Evolutionary conservation across 2,329 filamentous ascomycete genomes (phyloP).

Genomic region (Leptographium wingfieldii): DNA sequence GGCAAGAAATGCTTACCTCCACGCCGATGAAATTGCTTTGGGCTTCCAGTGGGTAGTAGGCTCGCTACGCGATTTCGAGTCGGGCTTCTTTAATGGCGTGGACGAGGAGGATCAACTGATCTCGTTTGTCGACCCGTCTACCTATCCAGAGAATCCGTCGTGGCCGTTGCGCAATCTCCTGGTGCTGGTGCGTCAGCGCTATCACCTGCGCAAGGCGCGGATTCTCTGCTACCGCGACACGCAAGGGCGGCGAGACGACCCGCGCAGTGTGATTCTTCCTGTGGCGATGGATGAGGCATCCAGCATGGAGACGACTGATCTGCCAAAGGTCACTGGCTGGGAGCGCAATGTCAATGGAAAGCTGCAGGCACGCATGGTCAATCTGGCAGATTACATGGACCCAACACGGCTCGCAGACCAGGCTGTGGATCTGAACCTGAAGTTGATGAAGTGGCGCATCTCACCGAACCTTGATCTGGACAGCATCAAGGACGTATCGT

Average conservation of each 20-base stretch:
- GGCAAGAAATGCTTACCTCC: slow-evolving; percentile 25
- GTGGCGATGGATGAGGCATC: slow-evolving; percentile 43
- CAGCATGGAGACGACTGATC: slow-evolving; percentile 29
- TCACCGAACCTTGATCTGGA: slow-evolving; percentile 80
- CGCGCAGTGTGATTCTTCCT: slow-evolving; percentile 66
- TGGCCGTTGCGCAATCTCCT: slow-evolving; percentile 90
- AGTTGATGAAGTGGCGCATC: slow-evolving; percentile 98
- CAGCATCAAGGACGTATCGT: slow-evolving; percentile 77
- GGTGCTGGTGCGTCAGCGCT: slow-evolving; percentile 71
- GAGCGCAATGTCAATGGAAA: slow-evolving; percentile 73
- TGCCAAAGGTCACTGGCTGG: slow-evolving; percentile 94
- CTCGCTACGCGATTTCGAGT: slow-evolving; percentile 65
- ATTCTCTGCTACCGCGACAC: slow-evolving; percentile 85
- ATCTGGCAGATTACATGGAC: slow-evolving; percentile 89
- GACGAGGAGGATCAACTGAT: slow-evolving; percentile 66
- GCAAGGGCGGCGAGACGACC: slow-evolving; percentile 62
- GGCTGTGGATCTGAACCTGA: slow-evolving; percentile 89
- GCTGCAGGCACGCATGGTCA: slow-evolving; percentile 62
- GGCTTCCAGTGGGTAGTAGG: slow-evolving; percentile 68
- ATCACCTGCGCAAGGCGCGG: slow-evolving; percentile 62
- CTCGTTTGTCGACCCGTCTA: slow-evolving; percentile 85
- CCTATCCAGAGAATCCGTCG: slow-evolving; percentile 73
- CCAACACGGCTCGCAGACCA: slow-evolving; percentile 78
- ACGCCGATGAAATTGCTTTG: slow-evolving; percentile 36
- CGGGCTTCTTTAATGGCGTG: slow-evolving; percentile 70